phyloP scores from a whole-genome alignment of 2,329 filamentous ascomycete species.

The Stachybotrys chlorohalonatus region DNA sequence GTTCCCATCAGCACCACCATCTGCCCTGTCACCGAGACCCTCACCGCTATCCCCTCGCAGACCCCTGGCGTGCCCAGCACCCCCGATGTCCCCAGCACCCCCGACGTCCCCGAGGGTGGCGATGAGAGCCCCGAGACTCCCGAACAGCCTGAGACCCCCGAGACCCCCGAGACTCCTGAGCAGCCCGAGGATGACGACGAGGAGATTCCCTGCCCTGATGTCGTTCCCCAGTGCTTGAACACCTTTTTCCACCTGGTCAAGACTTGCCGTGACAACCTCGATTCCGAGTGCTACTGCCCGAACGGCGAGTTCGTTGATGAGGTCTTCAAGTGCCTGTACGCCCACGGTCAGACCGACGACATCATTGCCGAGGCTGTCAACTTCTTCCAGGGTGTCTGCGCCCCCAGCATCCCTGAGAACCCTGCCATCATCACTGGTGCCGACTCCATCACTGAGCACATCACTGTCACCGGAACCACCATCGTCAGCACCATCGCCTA shows the following conservation, averaged over 20 bases:
- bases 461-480: conserved; percentile 43
- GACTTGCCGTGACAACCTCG: conserved; percentile 75
- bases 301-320: conserved; percentile 64
- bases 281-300: conserved; percentile 80
- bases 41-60: conserved; percentile 16
- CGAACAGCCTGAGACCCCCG: conserved; percentile 4
- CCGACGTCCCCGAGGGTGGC: conserved; percentile 8
- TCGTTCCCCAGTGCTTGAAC: conserved; percentile 84
- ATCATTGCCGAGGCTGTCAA: conserved; percentile 63
- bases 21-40: conserved; percentile 51
- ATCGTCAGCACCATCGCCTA: conserved; percentile 38
- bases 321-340: conserved; percentile 72
- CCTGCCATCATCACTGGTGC: conserved; percentile 77
- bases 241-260: conserved; percentile 67
- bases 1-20: conserved; percentile 50
- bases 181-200: conserved; percentile 13
- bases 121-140: conserved; percentile 5
- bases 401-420: conserved; percentile 62
- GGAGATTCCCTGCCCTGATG: conserved; percentile 51
- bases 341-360: conserved; percentile 59
- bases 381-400: conserved; percentile 91
- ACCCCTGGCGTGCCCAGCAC: conserved; percentile 14
- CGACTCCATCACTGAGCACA: conserved; percentile 52
- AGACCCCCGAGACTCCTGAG: conserved; percentile 4
- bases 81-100: conserved; percentile 2